These are phyloP conservation scores for Tieghemiomyces parasiticus DNA, from an alignment of 192 early-diverging fungal genomes.

Conservation along the genomic window DNA sequence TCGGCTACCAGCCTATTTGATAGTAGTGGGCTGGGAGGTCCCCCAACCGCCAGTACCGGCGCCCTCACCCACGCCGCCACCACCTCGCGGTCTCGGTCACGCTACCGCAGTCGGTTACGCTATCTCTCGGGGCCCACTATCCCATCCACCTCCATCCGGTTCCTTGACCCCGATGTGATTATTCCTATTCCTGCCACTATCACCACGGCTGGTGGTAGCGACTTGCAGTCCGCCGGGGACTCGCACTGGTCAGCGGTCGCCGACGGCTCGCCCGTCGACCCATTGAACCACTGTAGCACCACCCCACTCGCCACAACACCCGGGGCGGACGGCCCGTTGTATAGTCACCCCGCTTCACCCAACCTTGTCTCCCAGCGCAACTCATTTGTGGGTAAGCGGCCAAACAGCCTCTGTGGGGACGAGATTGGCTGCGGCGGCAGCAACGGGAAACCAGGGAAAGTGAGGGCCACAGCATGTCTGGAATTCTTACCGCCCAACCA, in stretches of 20 bases:
- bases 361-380: no score
- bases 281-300: not conserved
- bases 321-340: not conserved
- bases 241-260: not conserved
- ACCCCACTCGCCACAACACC: not conserved
- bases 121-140: constrained; percentile 7
- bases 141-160: not conserved
- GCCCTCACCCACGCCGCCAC: no score
- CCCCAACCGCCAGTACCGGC: no score
- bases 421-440: no score
- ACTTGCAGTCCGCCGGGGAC: not conserved
- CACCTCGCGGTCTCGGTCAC: no score
- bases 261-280: not conserved
- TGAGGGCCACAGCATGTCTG: not conserved
- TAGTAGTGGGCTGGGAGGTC: not conserved
- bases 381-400: no score
- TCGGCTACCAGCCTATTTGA: not conserved
- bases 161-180: constrained; percentile 3
- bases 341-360: not conserved
- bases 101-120: constrained; percentile 3
- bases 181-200: not conserved
- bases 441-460: no score
- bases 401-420: no score
- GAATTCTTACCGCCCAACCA: constrained; percentile 8
- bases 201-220: not conserved